phyloP scores from a whole-genome alignment of 1,284 basidiomycete genomes.

The Rhodofomes roseus region DNA sequence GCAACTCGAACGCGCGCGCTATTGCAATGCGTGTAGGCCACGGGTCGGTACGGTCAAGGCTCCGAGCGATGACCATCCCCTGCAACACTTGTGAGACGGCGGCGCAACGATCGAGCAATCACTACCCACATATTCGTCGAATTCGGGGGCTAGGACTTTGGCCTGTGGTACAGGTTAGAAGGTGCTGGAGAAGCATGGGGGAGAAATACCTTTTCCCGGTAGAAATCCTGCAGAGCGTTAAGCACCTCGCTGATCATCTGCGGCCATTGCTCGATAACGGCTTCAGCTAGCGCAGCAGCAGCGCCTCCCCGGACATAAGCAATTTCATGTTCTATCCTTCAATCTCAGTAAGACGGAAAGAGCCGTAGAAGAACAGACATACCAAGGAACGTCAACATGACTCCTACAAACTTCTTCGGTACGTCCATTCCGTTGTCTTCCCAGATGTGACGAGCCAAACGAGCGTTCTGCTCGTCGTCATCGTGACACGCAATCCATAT shows the following conservation, averaged over 20 bases:
- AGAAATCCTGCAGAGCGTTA: constrained; percentile 62
- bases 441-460: constrained; percentile 84
- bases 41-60: constrained; percentile 89
- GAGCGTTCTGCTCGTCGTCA: constrained; percentile 87
- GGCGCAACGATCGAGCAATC: not conserved
- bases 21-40: constrained; percentile 85
- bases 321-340: constrained; percentile 68
- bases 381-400: constrained; percentile 75
- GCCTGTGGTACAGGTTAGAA: constrained; percentile 39
- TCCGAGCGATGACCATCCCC: constrained; percentile 94
- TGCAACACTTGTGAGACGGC: constrained; percentile 25
- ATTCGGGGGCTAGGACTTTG: constrained; percentile 85
- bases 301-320: constrained; percentile 76
- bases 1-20: constrained; percentile 64
- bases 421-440: constrained; percentile 96
- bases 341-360: constrained; percentile 1
- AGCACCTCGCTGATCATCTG: constrained; percentile 52
- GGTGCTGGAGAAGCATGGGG: not conserved
- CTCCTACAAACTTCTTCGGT: constrained; percentile 65
- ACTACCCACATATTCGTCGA: constrained; percentile 76
- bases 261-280: constrained; percentile 68
- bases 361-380: constrained; percentile 14
- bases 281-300: constrained; percentile 78
- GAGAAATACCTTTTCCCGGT: constrained; percentile 70
- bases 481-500: constrained; percentile 92